Evolutionary conservation across 768 basidiomycete species (phyloP), one percentile per base, ranked within the genome.

Genomic region (Termitomyces sp.): DNA sequence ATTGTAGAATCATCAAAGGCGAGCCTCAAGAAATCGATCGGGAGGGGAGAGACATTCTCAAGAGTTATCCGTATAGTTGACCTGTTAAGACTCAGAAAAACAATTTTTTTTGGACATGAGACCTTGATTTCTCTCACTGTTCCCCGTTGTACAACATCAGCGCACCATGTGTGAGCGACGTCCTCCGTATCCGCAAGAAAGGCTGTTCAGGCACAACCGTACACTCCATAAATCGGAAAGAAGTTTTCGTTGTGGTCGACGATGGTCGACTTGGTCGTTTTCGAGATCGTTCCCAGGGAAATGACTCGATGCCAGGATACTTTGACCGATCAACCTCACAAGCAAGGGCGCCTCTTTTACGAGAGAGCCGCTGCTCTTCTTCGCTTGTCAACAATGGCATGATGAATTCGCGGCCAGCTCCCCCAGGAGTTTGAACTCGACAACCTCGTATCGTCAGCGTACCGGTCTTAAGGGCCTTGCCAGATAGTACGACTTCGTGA

Each of bases 121-220:
- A 61, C 26, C 24, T 28, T 41, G n/a, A 30, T 41, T 55, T 10
- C 16, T 73, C 85, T 59, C 61, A 94, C 95, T 74, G 86, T 75
- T 99, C 97, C 35, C 97, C 97, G 49, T 96, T 84, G 66, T 96
- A 98, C 52, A 98, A 75, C 92, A 97, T 96, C 26, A 98, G 75
- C 0, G 95, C 93, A 1, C 93, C 94, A 63, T 97, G 94, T 1
- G 90, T 95, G 22, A 97, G 74, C n/a, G 91, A 92, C 16, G 88
- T 91, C 67, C 91, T 78, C 55, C 91, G 81, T 68, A 99, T 88
- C 60, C 92, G 84, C 55, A 98, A 74, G 33, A 94, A 70, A 9
- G 97, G 97, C 66, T 94, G 92, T 64, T 92, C 87, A 1, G 88
- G 86, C 20, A 96, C 84, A 20, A 98, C 92, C 38, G 80, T 76